phyloP scores from a whole-genome alignment of 768 basidiomycete species.

The Glaciozyma antarctica region DNA sequence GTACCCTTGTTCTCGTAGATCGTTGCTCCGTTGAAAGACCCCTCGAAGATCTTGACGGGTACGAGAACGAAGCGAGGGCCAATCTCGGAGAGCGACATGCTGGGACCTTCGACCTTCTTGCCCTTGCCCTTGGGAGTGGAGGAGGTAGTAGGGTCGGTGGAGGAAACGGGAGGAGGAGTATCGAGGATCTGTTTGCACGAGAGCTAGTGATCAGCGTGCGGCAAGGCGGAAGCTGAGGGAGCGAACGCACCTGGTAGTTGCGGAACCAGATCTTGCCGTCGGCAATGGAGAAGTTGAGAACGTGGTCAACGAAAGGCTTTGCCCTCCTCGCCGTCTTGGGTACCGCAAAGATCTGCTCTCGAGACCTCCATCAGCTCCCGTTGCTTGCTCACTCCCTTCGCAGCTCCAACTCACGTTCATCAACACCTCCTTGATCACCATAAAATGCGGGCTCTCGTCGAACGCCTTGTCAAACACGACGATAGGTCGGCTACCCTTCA shows the following conservation, averaged over 20 bases:
- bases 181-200: slow-evolving; percentile 65
- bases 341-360: slow-evolving; percentile 80
- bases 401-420: slow-evolving; percentile 57
- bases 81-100: slow-evolving; percentile 86
- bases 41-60: slow-evolving; percentile 96
- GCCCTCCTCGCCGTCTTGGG: slow-evolving; percentile 79
- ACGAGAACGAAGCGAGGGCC: slow-evolving; percentile 95
- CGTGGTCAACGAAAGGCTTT: slow-evolving; percentile 96
- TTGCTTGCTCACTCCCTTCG: neutral
- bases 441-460: slow-evolving; percentile 75
- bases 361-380: neutral
- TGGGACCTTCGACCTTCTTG: slow-evolving; percentile 47
- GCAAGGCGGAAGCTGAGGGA: neutral
- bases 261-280: slow-evolving; percentile 99
- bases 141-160: slow-evolving; percentile 14
- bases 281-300: slow-evolving; percentile 88
- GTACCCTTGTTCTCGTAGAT: slow-evolving; percentile 90
- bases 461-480: slow-evolving; percentile 86
- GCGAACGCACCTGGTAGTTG: slow-evolving; percentile 71
- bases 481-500: slow-evolving; percentile 87
- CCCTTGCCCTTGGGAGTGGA: slow-evolving; percentile 70
- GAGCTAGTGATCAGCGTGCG: neutral
- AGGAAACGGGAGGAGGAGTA: slow-evolving; percentile 30
- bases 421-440: slow-evolving; percentile 83
- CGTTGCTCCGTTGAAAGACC: slow-evolving; percentile 87